phyloP scores from a whole-genome alignment of 2,329 filamentous ascomycete genomes.

The Nectriaceae sp. region DNA sequence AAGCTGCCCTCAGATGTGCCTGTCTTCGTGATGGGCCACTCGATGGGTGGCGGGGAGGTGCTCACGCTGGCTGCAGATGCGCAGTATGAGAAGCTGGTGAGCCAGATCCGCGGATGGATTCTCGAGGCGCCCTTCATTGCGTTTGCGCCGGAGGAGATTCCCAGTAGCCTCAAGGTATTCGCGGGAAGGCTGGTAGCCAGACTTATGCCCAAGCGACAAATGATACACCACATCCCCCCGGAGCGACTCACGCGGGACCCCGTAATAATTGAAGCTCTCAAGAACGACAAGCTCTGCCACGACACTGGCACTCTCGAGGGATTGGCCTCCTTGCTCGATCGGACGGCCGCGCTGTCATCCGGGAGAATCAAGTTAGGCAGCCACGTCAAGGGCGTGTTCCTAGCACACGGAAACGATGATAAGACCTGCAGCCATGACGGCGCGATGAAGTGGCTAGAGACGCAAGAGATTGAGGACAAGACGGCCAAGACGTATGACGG shows the following conservation, averaged over 20 bases:
- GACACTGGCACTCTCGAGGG: slow-evolving; percentile 86
- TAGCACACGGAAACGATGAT: slow-evolving; percentile 79
- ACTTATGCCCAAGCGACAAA: slow-evolving; percentile 67
- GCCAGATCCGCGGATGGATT: slow-evolving; percentile 70
- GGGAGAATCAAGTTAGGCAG: slow-evolving; percentile 55
- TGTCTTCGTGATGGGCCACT: slow-evolving; percentile 85
- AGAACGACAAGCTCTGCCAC: slow-evolving; percentile 72
- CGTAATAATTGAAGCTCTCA: slow-evolving; percentile 60
- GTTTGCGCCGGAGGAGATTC: slow-evolving; percentile 66
- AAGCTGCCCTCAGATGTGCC: slow-evolving; percentile 59
- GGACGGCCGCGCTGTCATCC: slow-evolving; percentile 60
- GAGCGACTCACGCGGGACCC: slow-evolving; percentile 68
- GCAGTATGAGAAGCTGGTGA: slow-evolving; percentile 54
- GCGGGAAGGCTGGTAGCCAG: slow-evolving; percentile 68
- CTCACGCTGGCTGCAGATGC: slow-evolving; percentile 60
- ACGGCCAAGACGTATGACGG: slow-evolving; percentile 74
- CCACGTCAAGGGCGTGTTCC: slow-evolving; percentile 64
- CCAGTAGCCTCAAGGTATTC: slow-evolving; percentile 62
- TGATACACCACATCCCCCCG: slow-evolving; percentile 65
- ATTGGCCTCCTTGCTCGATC: slow-evolving; percentile 74
- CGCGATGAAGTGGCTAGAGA: slow-evolving; percentile 64
- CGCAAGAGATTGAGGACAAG: slow-evolving; percentile 63
- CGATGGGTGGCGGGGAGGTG: slow-evolving; percentile 83
- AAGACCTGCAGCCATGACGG: slow-evolving; percentile 66
- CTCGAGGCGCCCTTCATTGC: slow-evolving; percentile 79